A percentile compares a stretch with the other conserved stretches of the same genome.
Evolutionary conservation across 169 alveolate species (phyloP).

Genomic region (Plasmodium chabaudi): DNA sequence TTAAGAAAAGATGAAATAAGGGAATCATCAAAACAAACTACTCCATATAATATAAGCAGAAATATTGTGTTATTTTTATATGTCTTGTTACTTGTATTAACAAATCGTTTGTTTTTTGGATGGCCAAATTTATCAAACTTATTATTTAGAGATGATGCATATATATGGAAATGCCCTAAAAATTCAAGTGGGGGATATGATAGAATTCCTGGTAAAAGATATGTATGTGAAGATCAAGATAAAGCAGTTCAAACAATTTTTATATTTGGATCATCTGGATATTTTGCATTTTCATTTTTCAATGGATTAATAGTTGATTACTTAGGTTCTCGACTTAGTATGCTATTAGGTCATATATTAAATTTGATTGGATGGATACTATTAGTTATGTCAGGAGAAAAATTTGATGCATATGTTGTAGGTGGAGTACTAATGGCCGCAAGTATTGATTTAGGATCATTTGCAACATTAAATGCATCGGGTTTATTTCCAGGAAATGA

Average conservation of each 20-base stretch:
- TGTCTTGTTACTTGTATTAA: constrained; percentile 28
- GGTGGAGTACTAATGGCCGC: constrained; percentile 77
- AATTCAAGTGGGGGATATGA: constrained; percentile 26
- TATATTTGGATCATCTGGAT: constrained; percentile 67
- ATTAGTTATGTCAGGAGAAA: constrained; percentile 63
- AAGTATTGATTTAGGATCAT: constrained; percentile 77
- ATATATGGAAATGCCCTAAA: constrained; percentile 75
- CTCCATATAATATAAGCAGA: constrained; percentile 53
- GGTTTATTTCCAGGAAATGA: constrained; percentile 80
- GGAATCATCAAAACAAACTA: constrained; percentile 58
- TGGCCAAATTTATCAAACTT: constrained; percentile 77
- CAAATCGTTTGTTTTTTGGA: constrained; percentile 74
- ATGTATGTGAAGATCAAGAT: constrained; percentile 75
- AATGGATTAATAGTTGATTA: constrained; percentile 75
- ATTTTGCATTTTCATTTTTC: constrained; percentile 76
- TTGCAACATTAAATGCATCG: constrained; percentile 76
- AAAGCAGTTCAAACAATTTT: constrained; percentile 76
- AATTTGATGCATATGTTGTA: constrained; percentile 74
- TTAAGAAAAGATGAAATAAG: constrained; percentile 41
- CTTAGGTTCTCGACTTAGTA: constrained; percentile 78
- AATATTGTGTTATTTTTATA: constrained; percentile 31
- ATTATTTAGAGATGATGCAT: constrained; percentile 78
- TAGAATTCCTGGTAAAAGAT: constrained; percentile 22
- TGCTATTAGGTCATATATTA: constrained; percentile 73
- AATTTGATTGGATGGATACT: constrained; percentile 76